These are phyloP conservation scores for Fusarium sterilihyphosum DNA, from an alignment of 2,329 filamentous ascomycete genomes.

Conservation along the genomic window DNA sequence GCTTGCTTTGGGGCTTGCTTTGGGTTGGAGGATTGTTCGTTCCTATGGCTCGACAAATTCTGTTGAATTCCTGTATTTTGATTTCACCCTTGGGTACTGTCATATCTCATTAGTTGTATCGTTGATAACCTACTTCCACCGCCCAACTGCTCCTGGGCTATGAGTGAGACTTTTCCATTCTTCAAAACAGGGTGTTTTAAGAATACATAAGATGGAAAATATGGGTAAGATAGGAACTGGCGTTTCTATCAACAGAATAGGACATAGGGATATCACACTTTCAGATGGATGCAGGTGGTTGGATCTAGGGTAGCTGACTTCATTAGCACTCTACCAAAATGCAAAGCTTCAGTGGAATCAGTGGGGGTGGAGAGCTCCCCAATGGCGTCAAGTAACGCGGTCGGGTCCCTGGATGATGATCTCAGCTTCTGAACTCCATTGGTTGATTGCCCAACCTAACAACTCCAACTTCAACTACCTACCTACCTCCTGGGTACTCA, in stretches of 20 bases:
- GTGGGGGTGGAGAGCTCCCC: slow-evolving; percentile 22
- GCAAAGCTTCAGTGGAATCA: neutral
- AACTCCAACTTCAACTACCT: slow-evolving; percentile 9
- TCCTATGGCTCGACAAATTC: neutral
- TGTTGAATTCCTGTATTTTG: neutral
- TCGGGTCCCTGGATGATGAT: slow-evolving; percentile 21
- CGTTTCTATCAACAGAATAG: neutral
- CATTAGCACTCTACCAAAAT: neutral
- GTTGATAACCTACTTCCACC: neutral
- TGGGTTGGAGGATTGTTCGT: neutral
- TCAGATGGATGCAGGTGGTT: too few species aligned
- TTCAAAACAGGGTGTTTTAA: neutral
- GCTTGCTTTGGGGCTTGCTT: neutral
- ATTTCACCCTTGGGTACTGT: too few species aligned
- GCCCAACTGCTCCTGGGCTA: neutral
- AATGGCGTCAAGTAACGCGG: neutral
- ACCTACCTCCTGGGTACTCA: neutral
- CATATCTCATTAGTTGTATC: neutral
- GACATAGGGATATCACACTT: neutral
- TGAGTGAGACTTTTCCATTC: neutral
- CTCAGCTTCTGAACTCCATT: slow-evolving; percentile 7
- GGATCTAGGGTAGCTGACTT: slow-evolving; percentile 1
- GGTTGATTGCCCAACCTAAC: slow-evolving; percentile 1
- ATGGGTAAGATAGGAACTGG: neutral
- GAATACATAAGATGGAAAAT: neutral